Base-by-base conservation (phyloP, 805 yeast species). In the Blastobotrys peoriensis region DNA sequence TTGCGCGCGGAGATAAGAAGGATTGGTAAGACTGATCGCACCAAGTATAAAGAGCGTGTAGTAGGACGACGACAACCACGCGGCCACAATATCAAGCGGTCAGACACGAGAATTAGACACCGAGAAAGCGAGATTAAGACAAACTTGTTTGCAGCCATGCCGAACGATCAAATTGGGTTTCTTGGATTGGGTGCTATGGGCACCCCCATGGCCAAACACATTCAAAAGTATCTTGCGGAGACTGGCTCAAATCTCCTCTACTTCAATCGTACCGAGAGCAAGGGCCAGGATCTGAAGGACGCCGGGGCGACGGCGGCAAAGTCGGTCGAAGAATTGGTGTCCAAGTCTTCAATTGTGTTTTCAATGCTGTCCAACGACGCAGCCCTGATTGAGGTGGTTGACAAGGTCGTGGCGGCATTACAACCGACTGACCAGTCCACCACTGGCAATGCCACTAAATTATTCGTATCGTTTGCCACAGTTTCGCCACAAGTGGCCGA, bases 111-210 rank as follows among this genome's bases (percentile, higher is more conserved):
- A n/a, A n/a, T n/a, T n/a, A n/a, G n/a, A n/a, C n/a, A n/a, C n/a
- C n/a, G n/a, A n/a, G n/a, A n/a, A n/a, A n/a, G n/a, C n/a, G n/a
- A n/a, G n/a, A n/a, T n/a, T n/a, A n/a, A n/a, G n/a, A n/a, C n/a
- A n/a, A n/a, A n/a, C n/a, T n/a, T n/a, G n/a, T n/a, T n/a, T n/a
- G n/a, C n/a, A n/a, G n/a, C n/a, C n/a, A n/a, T n/a, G n/a, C n/a
- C n/a, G n/a, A n/a, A n/a, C n/a, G n/a, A n/a, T n/a, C n/a, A n/a
- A n/a, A n/a, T n/a, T n/a, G n/a, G n/a, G n/a, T n/a, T n/a, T n/a
- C n/a, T 50, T 35, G 53, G 53, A 38, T 47, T 50, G 13, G 53
- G 53, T 4, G 41, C 47, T 33, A 50, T 50, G 53, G 53, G 53
- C 40, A 36, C 15, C 28, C 34, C 35, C 18, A 50, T 50, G 53